Evolutionary conservation across 257 asterid genomes (phyloP).

Genomic region (Perilla frutescens): DNA sequence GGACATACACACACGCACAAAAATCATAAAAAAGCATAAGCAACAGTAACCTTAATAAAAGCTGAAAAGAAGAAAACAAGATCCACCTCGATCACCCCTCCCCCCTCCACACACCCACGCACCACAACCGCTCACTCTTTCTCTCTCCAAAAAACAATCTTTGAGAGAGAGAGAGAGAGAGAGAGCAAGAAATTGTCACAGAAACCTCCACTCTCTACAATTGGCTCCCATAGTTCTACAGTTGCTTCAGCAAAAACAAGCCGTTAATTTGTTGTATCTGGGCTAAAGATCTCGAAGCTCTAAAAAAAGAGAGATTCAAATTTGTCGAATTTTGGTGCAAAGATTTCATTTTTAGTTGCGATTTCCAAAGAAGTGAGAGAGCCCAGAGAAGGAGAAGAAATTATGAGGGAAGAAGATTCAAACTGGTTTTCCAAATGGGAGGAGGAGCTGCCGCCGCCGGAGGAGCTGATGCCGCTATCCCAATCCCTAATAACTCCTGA

Average conservation of each 20-base stretch:
- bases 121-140: slow-evolving; percentile 19
- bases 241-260: background rate
- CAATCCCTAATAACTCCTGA: slow-evolving; percentile 82
- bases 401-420: slow-evolving; percentile 83
- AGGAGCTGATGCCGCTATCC: slow-evolving; percentile 73
- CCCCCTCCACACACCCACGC: slow-evolving; percentile 25
- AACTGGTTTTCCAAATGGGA: slow-evolving; percentile 91
- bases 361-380: background rate
- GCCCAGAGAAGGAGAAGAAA: background rate
- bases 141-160: slow-evolving; percentile 24
- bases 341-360: background rate
- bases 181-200: background rate
- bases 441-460: slow-evolving; percentile 77
- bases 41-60: slow-evolving; percentile 56
- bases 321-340: background rate
- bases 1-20: slow-evolving; percentile 20
- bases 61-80: slow-evolving; percentile 81
- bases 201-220: background rate
- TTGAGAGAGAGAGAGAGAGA: slow-evolving; percentile 28
- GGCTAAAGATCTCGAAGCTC: background rate
- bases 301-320: background rate
- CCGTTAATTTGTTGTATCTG: background rate
- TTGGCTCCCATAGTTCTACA: background rate
- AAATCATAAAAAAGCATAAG: slow-evolving; percentile 46
- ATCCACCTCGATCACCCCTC: slow-evolving; percentile 91